Percentiles rank a stretch among this genome's conserved stretches.
Conservation (phyloP, 371 early-diverging fungal genomes). For the Mortierella sp. region DNA sequence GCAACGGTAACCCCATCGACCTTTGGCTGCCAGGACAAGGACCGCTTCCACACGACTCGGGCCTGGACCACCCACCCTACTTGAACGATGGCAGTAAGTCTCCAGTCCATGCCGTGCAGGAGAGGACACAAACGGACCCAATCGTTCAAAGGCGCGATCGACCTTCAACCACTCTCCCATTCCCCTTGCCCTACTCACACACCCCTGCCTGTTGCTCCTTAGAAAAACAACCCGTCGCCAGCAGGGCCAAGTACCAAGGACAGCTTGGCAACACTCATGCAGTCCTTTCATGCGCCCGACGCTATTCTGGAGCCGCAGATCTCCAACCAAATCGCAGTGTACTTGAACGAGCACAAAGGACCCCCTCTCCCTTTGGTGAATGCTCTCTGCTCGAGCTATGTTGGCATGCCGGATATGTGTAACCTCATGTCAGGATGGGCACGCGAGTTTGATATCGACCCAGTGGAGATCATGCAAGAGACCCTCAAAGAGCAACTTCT, state of each 20-base stretch:
- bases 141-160: too few relatives aligned
- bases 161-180: too few relatives aligned
- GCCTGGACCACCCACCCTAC: not conserved
- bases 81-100: not conserved
- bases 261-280: constrained; percentile 29
- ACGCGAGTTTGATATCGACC: constrained; percentile 58
- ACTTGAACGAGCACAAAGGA: constrained; percentile 64
- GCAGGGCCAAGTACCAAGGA: constrained; percentile 1
- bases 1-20: too few relatives aligned
- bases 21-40: not conserved
- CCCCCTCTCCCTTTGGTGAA: constrained; percentile 72
- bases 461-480: constrained; percentile 59
- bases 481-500: constrained; percentile 65
- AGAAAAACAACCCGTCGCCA: not conserved
- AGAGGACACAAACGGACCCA: not conserved
- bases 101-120: not conserved
- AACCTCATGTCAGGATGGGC: constrained; percentile 63
- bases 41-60: not conserved
- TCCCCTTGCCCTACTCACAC: too few relatives aligned
- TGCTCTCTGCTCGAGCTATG: constrained; percentile 68
- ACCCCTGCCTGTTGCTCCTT: not conserved
- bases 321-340: constrained; percentile 58
- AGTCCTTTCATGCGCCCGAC: constrained; percentile 58
- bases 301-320: constrained; percentile 73
- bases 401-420: constrained; percentile 75